Percentiles rank a stretch among this genome's conserved stretches.
These are phyloP conservation scores for Leishmania amazonensis DNA, from an alignment of 208 protist species.

Conservation along the genomic window DNA sequence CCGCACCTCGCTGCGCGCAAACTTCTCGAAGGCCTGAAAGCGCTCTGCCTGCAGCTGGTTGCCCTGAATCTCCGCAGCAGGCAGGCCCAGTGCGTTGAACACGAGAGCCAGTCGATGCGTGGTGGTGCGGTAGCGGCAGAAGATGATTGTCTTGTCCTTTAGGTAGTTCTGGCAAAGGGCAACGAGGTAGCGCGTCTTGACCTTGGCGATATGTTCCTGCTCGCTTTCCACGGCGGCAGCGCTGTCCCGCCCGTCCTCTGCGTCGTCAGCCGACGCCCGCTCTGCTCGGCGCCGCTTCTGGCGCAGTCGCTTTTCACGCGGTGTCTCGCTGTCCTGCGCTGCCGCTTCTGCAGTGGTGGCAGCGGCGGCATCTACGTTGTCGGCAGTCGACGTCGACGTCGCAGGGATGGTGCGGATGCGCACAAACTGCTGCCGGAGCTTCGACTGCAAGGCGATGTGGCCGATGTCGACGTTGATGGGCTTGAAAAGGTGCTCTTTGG, in stretches of 20 bases:
- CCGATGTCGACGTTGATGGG: conserved; percentile 90
- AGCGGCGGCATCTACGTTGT: neutral
- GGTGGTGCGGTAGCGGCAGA: conserved; percentile 86
- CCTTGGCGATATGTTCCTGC: conserved; percentile 67
- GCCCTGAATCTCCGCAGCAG: conserved; percentile 80
- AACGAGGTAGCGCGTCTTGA: conserved; percentile 83
- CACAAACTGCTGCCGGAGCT: conserved; percentile 91
- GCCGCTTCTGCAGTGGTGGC: neutral
- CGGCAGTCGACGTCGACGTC: conserved; percentile 1
- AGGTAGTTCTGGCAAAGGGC: conserved; percentile 85
- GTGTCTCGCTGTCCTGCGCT: conserved; percentile 50
- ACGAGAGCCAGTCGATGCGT: conserved; percentile 82
- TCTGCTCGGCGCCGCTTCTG: conserved; percentile 48
- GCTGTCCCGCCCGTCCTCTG: neutral
- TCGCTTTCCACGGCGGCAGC: conserved; percentile 16
- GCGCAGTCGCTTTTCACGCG: conserved; percentile 42
- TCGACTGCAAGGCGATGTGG: conserved; percentile 87
- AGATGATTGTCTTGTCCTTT: conserved; percentile 81
- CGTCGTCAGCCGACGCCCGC: conserved; percentile 13
- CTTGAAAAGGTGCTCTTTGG: conserved; percentile 82
- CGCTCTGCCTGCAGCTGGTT: conserved; percentile 90
- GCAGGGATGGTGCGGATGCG: conserved; percentile 48
- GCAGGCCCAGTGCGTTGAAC: conserved; percentile 73
- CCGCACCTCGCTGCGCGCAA: conserved; percentile 70
- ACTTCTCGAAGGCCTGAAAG: conserved; percentile 74